Percentiles rank a stretch among this genome's conserved stretches.
phyloP scores from a whole-genome alignment of 441 rosid species.

The Populus hybrid region DNA sequence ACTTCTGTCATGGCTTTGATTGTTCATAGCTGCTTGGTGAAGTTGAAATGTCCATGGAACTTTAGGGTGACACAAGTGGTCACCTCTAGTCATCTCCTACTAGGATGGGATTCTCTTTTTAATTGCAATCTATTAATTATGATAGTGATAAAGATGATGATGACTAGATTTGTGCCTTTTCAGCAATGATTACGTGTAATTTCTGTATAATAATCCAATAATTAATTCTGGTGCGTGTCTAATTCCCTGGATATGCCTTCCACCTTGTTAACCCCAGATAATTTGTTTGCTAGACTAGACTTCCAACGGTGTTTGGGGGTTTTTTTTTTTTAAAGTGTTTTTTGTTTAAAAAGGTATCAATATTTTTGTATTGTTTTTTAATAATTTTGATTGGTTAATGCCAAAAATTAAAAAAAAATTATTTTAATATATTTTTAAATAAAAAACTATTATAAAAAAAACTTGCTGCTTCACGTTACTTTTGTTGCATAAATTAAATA shows the following conservation, averaged over 20 bases:
- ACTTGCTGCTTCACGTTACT: no score
- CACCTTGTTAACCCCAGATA: background rate
- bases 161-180: background rate
- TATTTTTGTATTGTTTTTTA: no score
- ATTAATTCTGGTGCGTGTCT: background rate
- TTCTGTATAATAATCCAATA: background rate
- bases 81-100: background rate
- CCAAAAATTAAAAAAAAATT: no score
- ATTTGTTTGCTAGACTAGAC: no score
- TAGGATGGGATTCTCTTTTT: background rate
- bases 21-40: background rate
- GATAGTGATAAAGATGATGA: background rate
- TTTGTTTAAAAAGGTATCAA: no score
- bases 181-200: background rate
- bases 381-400: no score
- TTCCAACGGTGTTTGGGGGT: no score
- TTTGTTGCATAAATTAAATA: no score
- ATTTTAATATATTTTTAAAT: no score
- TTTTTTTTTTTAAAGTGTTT: no score
- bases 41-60: background rate
- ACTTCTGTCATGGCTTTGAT: background rate
- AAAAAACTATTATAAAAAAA: no score
- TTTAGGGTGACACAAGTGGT: background rate
- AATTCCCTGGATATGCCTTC: background rate
- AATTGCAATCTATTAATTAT: background rate